Evolutionary conservation across 2,329 filamentous ascomycete species (phyloP).

Genomic region (Lasiodiplodia sp.): DNA sequence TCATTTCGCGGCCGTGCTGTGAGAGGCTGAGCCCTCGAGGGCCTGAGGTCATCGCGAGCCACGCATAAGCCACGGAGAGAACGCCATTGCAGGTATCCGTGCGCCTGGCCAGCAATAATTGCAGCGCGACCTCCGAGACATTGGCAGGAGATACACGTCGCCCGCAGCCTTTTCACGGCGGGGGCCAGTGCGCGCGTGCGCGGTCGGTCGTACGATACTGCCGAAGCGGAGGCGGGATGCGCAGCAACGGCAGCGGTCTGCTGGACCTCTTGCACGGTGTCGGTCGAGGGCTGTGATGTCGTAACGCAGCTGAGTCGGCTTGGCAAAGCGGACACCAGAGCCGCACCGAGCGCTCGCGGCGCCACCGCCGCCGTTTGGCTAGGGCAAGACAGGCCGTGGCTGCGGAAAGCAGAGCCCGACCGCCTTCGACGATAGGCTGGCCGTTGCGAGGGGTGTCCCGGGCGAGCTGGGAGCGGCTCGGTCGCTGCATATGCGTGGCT

Average conservation of each 20-base stretch:
- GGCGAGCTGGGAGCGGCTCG: slow-evolving; percentile 22
- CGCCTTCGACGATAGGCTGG: slow-evolving; percentile 21
- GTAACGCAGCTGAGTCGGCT: slow-evolving; percentile 19
- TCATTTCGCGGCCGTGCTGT: slow-evolving; percentile 20
- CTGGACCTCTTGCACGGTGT: slow-evolving; percentile 1
- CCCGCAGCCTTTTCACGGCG: slow-evolving; percentile 7
- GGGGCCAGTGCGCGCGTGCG: slow-evolving; percentile 11
- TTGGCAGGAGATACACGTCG: slow-evolving; percentile 26
- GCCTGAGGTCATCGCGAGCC: slow-evolving; percentile 24
- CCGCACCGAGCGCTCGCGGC: slow-evolving; percentile 16
- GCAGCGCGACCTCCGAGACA: slow-evolving; percentile 25
- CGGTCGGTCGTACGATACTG: slow-evolving; percentile 7
- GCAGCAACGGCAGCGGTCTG: neutral
- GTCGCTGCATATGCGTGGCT: slow-evolving; percentile 17
- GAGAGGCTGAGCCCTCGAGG: slow-evolving; percentile 7
- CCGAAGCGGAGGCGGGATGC: neutral
- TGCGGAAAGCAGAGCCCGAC: slow-evolving; percentile 3
- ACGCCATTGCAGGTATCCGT: slow-evolving; percentile 4
- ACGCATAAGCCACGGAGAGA: slow-evolving; percentile 20
- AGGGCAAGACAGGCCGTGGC: neutral
- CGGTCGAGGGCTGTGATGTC: neutral
- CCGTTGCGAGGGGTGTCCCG: slow-evolving; percentile 24
- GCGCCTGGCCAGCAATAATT: slow-evolving; percentile 5
- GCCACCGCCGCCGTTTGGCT: slow-evolving; percentile 23
- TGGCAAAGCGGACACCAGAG: slow-evolving; percentile 16